A percentile compares a stretch with the other conserved stretches of the same genome.
These are phyloP conservation scores for Cardamine chenopodiifolia DNA, from an alignment of 345 rosid genomes.

Conservation along the genomic window DNA sequence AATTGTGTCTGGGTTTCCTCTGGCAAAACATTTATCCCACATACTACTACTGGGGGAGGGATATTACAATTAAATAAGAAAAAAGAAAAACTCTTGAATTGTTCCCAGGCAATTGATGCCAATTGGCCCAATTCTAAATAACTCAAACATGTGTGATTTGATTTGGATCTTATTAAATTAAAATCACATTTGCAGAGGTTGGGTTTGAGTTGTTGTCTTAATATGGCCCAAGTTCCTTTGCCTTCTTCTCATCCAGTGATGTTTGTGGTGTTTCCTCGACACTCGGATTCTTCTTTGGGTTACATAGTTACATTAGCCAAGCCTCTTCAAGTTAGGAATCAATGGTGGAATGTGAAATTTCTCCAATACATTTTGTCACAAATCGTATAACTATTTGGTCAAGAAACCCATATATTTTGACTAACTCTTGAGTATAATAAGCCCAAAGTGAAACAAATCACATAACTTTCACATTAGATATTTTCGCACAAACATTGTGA, in stretches of 20 bases:
- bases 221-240: background rate
- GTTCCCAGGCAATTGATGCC: too few relatives aligned
- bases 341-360: background rate
- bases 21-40: too few relatives aligned
- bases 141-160: background rate
- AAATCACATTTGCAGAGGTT: background rate
- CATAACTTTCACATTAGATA: background rate
- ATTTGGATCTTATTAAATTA: background rate
- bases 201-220: conserved; percentile 15
- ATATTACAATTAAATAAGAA: too few relatives aligned
- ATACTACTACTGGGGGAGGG: too few relatives aligned
- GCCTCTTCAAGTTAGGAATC: background rate
- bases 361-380: background rate
- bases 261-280: background rate
- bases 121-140: background rate
- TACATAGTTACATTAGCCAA: background rate
- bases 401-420: background rate
- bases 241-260: background rate
- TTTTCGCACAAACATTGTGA: too few relatives aligned
- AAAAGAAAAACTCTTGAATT: too few relatives aligned
- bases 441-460: background rate
- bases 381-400: background rate
- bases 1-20: too few relatives aligned
- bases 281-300: background rate
- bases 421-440: background rate